Conservation (phyloP, 1,139 yeast species). For the Yamadazyma oceani region DNA sequence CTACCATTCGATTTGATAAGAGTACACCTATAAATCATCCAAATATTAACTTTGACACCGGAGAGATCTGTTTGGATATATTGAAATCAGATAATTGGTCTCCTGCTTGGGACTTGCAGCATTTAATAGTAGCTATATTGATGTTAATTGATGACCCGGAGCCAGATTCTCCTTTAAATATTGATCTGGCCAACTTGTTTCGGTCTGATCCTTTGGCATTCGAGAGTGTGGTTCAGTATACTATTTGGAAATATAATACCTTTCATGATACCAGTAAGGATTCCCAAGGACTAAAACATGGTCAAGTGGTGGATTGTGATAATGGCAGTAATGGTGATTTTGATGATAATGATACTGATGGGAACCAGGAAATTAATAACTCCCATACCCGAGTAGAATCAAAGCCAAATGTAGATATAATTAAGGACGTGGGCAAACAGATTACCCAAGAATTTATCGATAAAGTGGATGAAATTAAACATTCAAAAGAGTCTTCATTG, state of each 20-base stretch:
- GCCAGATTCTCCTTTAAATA: constrained; percentile 81
- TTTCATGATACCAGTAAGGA: constrained; percentile 15
- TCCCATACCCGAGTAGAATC: constrained; percentile 6
- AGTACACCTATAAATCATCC: constrained; percentile 65
- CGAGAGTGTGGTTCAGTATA: constrained; percentile 62
- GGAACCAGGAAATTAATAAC: constrained; percentile 9
- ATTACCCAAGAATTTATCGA: constrained; percentile 17
- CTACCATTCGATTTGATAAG: constrained; percentile 50
- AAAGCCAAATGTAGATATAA: constrained; percentile 7
- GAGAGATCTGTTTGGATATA: constrained; percentile 85
- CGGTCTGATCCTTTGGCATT: constrained; percentile 57
- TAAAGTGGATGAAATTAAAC: constrained; percentile 17
- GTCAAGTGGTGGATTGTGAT: too few relatives aligned
- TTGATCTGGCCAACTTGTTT: constrained; percentile 80
- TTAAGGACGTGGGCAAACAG: constrained; percentile 17
- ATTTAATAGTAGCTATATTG: constrained; percentile 70
- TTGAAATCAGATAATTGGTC: constrained; percentile 69
- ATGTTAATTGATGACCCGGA: constrained; percentile 74
- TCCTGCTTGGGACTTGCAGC: constrained; percentile 82
- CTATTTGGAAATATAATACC: constrained; percentile 45
- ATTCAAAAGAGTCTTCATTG: constrained; percentile 14
- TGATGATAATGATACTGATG: too few relatives aligned
- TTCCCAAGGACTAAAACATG: constrained; percentile 12
- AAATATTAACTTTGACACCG: constrained; percentile 65
- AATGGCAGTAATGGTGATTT: too few relatives aligned